These are phyloP conservation scores for Aspergillus sp. DNA, from an alignment of 2,329 filamentous ascomycete species.

Conservation along the genomic window DNA sequence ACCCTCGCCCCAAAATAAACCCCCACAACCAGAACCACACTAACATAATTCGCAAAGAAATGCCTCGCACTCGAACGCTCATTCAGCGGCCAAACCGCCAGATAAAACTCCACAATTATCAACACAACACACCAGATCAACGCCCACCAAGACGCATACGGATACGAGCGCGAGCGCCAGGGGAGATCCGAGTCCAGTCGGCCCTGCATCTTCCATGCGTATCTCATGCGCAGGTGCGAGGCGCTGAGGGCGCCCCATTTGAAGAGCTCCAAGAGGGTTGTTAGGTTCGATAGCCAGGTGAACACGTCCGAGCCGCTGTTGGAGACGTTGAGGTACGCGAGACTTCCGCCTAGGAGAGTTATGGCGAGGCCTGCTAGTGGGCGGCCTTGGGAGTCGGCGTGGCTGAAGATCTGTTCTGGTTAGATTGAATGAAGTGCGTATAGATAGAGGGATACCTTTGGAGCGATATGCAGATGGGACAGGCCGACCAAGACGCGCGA, in stretches of 20 bases:
- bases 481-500: conserved; percentile 47
- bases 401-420: conserved; percentile 23
- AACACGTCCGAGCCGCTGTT: conserved; percentile 45
- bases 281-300: conserved; percentile 50
- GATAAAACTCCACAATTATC: conserved; percentile 49
- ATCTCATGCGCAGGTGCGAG: conserved; percentile 45
- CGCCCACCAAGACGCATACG: conserved; percentile 45
- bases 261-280: conserved; percentile 46
- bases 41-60: conserved; percentile 51
- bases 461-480: conserved; percentile 45
- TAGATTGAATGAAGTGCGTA: neutral
- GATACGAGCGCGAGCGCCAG: conserved; percentile 47
- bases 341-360: conserved; percentile 67
- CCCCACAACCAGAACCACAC: conserved; percentile 38
- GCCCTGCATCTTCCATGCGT: conserved; percentile 43
- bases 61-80: conserved; percentile 30
- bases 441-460: conserved; percentile 22
- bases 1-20: conserved; percentile 40
- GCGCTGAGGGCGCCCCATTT: conserved; percentile 48
- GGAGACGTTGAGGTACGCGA: conserved; percentile 46
- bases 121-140: conserved; percentile 46
- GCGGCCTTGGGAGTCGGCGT: conserved; percentile 36
- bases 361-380: conserved; percentile 56
- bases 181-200: conserved; percentile 36
- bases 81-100: conserved; percentile 46